Base-by-base conservation (phyloP, 2,329 filamentous ascomycete genomes). In the Colletotrichum sp. region DNA sequence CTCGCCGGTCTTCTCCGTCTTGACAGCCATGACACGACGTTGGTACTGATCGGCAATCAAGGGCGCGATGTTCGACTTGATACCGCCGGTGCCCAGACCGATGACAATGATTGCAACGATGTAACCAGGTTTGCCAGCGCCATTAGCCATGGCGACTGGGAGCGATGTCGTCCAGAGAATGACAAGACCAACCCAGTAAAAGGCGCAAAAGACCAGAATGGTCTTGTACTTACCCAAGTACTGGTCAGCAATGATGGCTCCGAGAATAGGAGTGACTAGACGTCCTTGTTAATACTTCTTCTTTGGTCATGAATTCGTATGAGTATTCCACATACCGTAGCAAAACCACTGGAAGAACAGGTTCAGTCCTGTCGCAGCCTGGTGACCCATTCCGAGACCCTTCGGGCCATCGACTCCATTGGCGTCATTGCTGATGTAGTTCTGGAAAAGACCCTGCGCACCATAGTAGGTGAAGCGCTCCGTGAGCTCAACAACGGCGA, bases 21-120 rank as follows among this genome's bases (percentile, higher is more conserved):
- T 86, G 65, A 91, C 81, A 28, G 86, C 87, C 86, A 88, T 91
- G 73, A 80, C 78, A 64, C 83, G 82, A 83, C 91, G 82, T 88
- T 91, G 79, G 79, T 94, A 93, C 84, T 94, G 93, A 78, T 94
- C 93, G 68, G 91, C 92, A 79, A 92, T 92, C 71, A 90, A 82
- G 30, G 87, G 90, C 2, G 87, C 86, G 71, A 90, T 88, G 78
- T 94, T 94, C 78, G 91, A 90, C 85, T 94, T 94, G 86, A 94
- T 93, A 75, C 91, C 91, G 79, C 93, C 93, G 3, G 92, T 93
- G 68, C 92, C 93, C 15, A 94, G 82, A 75, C 92, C 93, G 76
- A 94, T 92, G 77, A 94, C 82, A 78, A 94, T 86, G 72, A 93
- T 88, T 74, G 89, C 88, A 2, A 88, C 83, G 64, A 91, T 87